Evolutionary conservation across 768 basidiomycete species (phyloP).

Genomic region (Kwoniella heveanensis): DNA sequence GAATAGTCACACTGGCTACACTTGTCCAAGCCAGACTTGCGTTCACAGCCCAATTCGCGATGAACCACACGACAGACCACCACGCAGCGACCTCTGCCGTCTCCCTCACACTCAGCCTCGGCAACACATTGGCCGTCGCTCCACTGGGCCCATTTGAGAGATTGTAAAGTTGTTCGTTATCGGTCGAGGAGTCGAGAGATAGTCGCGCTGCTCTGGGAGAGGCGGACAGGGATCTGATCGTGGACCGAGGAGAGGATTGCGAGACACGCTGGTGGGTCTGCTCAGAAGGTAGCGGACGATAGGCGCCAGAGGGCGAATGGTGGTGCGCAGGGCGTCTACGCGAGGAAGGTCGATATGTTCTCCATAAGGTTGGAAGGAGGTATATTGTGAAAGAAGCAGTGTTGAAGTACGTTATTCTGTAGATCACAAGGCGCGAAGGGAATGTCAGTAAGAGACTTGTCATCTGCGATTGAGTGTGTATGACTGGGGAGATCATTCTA

Average conservation of each 20-base stretch:
- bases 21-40: slow-evolving; percentile 81
- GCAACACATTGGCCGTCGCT: slow-evolving; percentile 23
- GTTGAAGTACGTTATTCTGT: slow-evolving; percentile 82
- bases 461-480: too few species aligned
- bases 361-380: slow-evolving; percentile 66
- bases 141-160: not conserved
- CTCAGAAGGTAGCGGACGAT: slow-evolving; percentile 18
- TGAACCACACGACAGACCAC: slow-evolving; percentile 88
- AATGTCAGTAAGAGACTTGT: too few species aligned
- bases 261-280: not conserved
- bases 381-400: slow-evolving; percentile 86
- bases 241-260: slow-evolving; percentile 1
- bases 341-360: slow-evolving; percentile 43
- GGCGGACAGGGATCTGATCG: slow-evolving; percentile 10
- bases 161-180: not conserved
- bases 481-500: not conserved
- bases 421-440: too few species aligned
- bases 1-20: slow-evolving; percentile 89
- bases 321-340: not conserved
- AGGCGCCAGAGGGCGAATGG: slow-evolving; percentile 11
- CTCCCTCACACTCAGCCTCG: slow-evolving; percentile 66
- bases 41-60: slow-evolving; percentile 90
- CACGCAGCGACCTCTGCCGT: slow-evolving; percentile 75
- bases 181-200: not conserved
- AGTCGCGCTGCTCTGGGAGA: slow-evolving; percentile 10